phyloP scores from a whole-genome alignment of 2,329 filamentous ascomycete genomes.

The Xylaria sp. region DNA sequence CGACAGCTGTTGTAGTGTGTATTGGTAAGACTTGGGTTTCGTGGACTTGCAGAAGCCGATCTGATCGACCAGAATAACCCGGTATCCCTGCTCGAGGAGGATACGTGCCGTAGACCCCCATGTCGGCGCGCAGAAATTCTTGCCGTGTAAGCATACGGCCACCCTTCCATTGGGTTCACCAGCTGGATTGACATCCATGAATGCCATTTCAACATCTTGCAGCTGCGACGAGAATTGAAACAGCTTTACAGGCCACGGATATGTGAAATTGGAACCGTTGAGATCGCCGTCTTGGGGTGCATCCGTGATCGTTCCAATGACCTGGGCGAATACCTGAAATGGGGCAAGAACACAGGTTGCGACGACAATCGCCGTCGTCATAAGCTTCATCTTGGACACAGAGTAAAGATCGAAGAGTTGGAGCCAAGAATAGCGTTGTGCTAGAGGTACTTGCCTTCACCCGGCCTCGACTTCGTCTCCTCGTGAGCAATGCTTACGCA shows the following conservation, averaged over 20 bases:
- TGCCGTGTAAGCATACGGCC: slow-evolving; percentile 64
- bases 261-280: slow-evolving; percentile 64
- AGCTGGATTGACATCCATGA: slow-evolving; percentile 62
- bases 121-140: slow-evolving; percentile 66
- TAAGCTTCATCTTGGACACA: slow-evolving; percentile 21
- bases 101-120: slow-evolving; percentile 61
- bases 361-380: slow-evolving; percentile 44
- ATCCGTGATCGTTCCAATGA: slow-evolving; percentile 47
- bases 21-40: slow-evolving; percentile 63
- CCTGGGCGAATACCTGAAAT: slow-evolving; percentile 33
- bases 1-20: slow-evolving; percentile 62
- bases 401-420: slow-evolving; percentile 14
- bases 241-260: slow-evolving; percentile 62
- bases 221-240: slow-evolving; percentile 61
- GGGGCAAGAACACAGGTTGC: slow-evolving; percentile 32
- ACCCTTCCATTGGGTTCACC: slow-evolving; percentile 53
- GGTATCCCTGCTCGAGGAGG: slow-evolving; percentile 58
- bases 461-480: not conserved
- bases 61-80: slow-evolving; percentile 65
- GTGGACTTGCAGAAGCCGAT: slow-evolving; percentile 68
- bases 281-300: slow-evolving; percentile 56
- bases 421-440: slow-evolving; percentile 15
- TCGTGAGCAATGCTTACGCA: too few species aligned
- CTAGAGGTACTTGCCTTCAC: slow-evolving; percentile 7
- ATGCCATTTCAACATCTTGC: slow-evolving; percentile 64